Base-by-base conservation (phyloP, 2,329 filamentous ascomycete species). In the Verticillium isaacii region DNA sequence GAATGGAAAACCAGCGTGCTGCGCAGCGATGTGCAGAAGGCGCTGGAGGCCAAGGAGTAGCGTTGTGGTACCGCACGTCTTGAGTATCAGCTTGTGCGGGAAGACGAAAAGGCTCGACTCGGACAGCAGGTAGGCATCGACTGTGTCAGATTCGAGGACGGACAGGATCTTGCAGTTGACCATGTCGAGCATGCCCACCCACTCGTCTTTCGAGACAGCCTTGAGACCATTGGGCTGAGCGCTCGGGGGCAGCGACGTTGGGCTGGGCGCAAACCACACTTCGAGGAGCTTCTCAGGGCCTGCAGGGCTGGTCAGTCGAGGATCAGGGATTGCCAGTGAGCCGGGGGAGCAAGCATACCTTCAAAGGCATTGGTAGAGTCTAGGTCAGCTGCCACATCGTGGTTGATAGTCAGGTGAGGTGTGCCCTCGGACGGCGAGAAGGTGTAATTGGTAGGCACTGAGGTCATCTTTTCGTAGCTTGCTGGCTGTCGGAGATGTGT, bases 31-130 rank as follows among this genome's bases (percentile, higher is more conserved):
- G 74, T 96, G 92, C 60, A 99, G 83, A 75, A 99, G 89, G 68
- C 92, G 92, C 68, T 92, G 92, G 56, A 99, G 84, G 23, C 95
- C 95, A 57, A 91, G 89, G 7, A 99, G 85, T 60, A 99, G 81
- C 2, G 95, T 99, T 15, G 95, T 99, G 29, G 95, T 99, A 64
- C 95, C 95, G 72, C 95, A 99, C 8, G 95, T 99, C 86, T 99
- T 99, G 68, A 99, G 82, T 64, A 99, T 97, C 66, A 99, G 85
- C 83, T 99, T 99, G 85, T 99, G 95, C n/a, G 93, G 93, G 77
- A 97, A 99, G 69, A 99, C 92, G 74, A 99, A 99, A 93, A 99
- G 97, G 90, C 95, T 98, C 50, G 95, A 98, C 80, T 99, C 95
- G 66, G 95, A 99, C 61, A 99, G 84, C 7, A 99, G 87, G 74